Conservation (phyloP, 768 basidiomycete species). For the Lentinula guzmanii region DNA sequence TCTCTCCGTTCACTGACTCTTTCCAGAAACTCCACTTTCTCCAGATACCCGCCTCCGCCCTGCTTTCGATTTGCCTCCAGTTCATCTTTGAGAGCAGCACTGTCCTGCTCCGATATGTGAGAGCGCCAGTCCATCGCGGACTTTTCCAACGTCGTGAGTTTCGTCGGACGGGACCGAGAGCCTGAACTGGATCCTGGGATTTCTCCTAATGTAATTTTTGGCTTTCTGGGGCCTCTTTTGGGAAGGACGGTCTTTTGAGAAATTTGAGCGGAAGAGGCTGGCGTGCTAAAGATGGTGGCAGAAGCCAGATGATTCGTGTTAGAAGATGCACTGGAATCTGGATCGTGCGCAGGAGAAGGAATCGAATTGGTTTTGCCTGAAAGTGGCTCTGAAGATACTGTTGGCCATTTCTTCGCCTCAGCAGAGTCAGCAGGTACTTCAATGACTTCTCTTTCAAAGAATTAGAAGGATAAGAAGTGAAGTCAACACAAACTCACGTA, state of each 20-base stretch:
- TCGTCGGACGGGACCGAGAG: conserved; percentile 42
- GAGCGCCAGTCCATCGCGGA: conserved; percentile 82
- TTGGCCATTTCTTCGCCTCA: conserved; percentile 74
- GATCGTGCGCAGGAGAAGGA: background rate
- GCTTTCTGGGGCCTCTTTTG: conserved; percentile 61
- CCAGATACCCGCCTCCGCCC: conserved; percentile 73
- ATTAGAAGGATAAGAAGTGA: background rate
- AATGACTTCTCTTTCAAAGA: conserved; percentile 52
- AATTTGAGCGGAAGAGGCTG: conserved; percentile 5
- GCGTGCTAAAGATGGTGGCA: background rate
- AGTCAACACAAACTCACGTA: conserved; percentile 40
- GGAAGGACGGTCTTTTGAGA: conserved; percentile 24
- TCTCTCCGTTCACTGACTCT: conserved; percentile 72
- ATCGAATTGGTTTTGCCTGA: background rate
- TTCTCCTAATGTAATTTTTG: conserved; percentile 49
- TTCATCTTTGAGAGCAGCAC: conserved; percentile 52
- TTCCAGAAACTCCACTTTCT: conserved; percentile 78
- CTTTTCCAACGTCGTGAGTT: conserved; percentile 79
- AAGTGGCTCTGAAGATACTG: conserved; percentile 30
- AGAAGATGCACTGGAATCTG: background rate
- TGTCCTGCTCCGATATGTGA: conserved; percentile 44
- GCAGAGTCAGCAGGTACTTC: conserved; percentile 68
- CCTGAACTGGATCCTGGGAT: conserved; percentile 32
- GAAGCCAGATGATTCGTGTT: conserved; percentile 1
- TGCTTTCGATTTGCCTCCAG: conserved; percentile 56